phyloP scores from a whole-genome alignment of 306 rosid species.

The Amphicarpaea edgeworthii region DNA sequence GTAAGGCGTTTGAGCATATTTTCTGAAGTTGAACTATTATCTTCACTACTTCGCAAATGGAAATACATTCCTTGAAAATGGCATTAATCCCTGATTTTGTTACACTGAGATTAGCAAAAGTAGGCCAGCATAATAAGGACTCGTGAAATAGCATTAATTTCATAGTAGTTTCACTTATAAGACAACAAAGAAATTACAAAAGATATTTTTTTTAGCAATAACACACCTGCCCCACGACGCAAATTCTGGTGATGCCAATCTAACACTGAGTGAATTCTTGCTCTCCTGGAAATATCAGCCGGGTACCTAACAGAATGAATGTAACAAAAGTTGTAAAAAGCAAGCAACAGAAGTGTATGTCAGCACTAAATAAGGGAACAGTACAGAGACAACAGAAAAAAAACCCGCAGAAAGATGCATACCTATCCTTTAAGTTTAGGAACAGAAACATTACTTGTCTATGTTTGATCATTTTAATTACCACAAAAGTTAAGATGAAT shows the following conservation, averaged over 20 bases:
- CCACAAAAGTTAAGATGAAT: conserved; percentile 19
- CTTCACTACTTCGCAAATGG: conserved; percentile 23
- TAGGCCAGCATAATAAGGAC: conserved; percentile 14
- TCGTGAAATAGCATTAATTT: background rate
- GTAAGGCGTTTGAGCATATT: conserved; percentile 20
- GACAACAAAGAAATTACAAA: conserved; percentile 36
- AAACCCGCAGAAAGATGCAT: conserved; percentile 7
- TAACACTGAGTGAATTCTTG: conserved; percentile 78
- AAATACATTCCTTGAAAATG: conserved; percentile 10
- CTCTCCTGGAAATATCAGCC: conserved; percentile 81
- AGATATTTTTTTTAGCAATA: conserved; percentile 23
- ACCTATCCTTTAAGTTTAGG: background rate
- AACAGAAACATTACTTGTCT: background rate
- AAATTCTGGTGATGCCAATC: conserved; percentile 92
- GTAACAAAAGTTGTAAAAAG: conserved; percentile 8
- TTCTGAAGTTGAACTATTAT: conserved; percentile 1
- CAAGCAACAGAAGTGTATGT: conserved; percentile 21
- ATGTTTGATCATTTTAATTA: conserved; percentile 7
- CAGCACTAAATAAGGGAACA: conserved; percentile 7
- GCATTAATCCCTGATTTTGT: conserved; percentile 22
- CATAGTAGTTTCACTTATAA: conserved; percentile 16
- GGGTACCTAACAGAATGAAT: conserved; percentile 75
- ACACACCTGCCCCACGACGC: conserved; percentile 80
- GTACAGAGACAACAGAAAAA: conserved; percentile 3
- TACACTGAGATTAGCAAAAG: conserved; percentile 16